Percentiles rank a stretch among this genome's conserved stretches.
Conservation (phyloP, 768 basidiomycete genomes). For the Coprinopsis strossmayeri region DNA sequence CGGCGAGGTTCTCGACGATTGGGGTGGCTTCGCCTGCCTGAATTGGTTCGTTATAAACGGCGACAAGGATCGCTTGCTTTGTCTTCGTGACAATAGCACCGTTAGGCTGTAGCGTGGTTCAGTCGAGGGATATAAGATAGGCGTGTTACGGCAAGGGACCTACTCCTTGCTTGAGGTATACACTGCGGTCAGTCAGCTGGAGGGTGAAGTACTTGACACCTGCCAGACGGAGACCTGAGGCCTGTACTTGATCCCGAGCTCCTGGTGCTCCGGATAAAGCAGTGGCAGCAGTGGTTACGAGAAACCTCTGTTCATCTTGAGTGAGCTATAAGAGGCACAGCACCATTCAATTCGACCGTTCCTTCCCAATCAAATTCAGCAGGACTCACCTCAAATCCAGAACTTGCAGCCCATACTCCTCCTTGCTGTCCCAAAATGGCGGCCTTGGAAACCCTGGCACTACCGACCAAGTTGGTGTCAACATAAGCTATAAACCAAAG, state of each 20-base stretch:
- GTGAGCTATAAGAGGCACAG: slow-evolving; percentile 40
- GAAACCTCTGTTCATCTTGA: slow-evolving; percentile 53
- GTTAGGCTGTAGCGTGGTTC: slow-evolving; percentile 43
- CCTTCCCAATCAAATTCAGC: background rate
- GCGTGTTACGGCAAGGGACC: slow-evolving; percentile 20
- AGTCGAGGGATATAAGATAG: background rate
- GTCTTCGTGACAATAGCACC: slow-evolving; percentile 77
- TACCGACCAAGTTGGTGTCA: slow-evolving; percentile 72
- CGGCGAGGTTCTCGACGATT: slow-evolving; percentile 63
- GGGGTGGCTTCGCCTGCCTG: slow-evolving; percentile 63
- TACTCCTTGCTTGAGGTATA: slow-evolving; percentile 77
- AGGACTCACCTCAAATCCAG: slow-evolving; percentile 50
- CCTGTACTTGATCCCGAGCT: slow-evolving; percentile 36
- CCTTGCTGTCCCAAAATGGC: slow-evolving; percentile 71
- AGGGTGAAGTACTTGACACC: slow-evolving; percentile 75
- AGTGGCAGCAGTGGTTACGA: slow-evolving; percentile 22
- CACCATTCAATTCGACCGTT: too few species aligned
- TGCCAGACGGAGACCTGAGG: slow-evolving; percentile 55
- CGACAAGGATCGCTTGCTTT: slow-evolving; percentile 77
- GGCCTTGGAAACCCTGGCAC: slow-evolving; percentile 65
- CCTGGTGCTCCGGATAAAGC: slow-evolving; percentile 18
- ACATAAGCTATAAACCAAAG: slow-evolving; percentile 55
- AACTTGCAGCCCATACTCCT: slow-evolving; percentile 67
- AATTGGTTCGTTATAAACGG: slow-evolving; percentile 59
- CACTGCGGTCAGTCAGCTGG: slow-evolving; percentile 37